Conservation (phyloP, 768 basidiomycete species). For the Suillus ampliporus region DNA sequence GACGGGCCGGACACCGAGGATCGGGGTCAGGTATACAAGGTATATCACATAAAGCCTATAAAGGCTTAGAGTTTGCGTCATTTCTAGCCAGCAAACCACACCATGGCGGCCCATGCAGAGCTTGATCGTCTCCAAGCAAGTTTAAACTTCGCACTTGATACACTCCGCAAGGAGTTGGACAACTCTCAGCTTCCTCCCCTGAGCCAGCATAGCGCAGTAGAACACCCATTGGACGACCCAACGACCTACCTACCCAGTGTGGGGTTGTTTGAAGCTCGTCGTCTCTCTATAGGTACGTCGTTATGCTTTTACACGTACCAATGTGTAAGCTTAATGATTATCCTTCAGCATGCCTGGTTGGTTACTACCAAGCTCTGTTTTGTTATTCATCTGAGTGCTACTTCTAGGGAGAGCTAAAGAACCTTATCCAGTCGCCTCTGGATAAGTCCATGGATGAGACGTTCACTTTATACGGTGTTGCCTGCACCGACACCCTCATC, state of each 20-base stretch:
- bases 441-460: neutral
- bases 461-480: slow-evolving; percentile 21
- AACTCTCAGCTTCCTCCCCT: neutral
- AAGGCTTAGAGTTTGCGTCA: neutral
- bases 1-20: neutral
- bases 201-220: neutral
- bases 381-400: neutral
- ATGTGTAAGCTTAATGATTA: too few relatives aligned
- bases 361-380: neutral
- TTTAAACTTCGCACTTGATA: neutral
- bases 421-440: slow-evolving; percentile 1
- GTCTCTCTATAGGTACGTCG: neutral
- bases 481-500: slow-evolving; percentile 19
- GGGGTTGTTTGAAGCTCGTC: slow-evolving; percentile 1
- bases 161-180: neutral
- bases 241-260: neutral
- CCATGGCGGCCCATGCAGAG: neutral
- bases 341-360: neutral
- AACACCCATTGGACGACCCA: slow-evolving; percentile 6
- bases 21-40: neutral
- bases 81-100: neutral
- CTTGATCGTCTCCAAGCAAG: neutral
- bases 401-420: neutral
- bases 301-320: neutral
- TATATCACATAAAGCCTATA: neutral